Base-by-base conservation (phyloP, 192 early-diverging fungal genomes). In the Mortierella hygrophila region DNA sequence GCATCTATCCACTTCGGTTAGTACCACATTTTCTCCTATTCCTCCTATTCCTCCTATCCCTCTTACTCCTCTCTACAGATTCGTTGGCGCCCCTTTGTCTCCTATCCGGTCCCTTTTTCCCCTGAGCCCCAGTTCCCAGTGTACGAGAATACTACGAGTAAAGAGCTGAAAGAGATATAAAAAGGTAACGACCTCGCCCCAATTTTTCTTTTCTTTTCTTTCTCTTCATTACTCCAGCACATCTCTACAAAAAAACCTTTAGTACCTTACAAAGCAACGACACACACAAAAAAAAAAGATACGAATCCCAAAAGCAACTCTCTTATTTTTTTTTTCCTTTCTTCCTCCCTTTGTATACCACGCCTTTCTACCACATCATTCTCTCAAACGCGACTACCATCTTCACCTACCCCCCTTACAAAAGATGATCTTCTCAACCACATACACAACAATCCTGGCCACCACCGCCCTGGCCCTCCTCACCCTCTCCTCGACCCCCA, bases 391-490 rank as follows among this genome's bases (percentile, higher is more conserved):
- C 60, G 60, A 65, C 60, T 29, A 3, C 11, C 10, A 65, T 15
- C 9, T 32, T 3, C 23, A 18, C 3, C n/a, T 8, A 76, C 57
- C 55, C 11, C 1, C 60, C 6, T 35, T 37, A 46, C 16, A n/a
- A 46, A 78, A 70, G 18, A 76, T 77, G 70, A 23, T 83, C 37
- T 78, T 70, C 76, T 77, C 76, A 41, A 78, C 69, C 42, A 57
- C 76, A 70, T 78, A 44, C 72, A 69, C 71, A 68, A 23, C 69
- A 49, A 47, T 86, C 52, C 47, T 81, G 60, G 84, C 77, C 29
- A 72, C 84, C 7, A 32, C 49, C 49, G 74, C 84, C 7, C 29
- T 86, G 52, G 72, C 72, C 42, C 11, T 86, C 75, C n/a, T 86
- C 79, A 69, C 79, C 52, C 26, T 65, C 7, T 70, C 83, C 18